Evolutionary conservation across 768 basidiomycete species (phyloP).

Genomic region (Lactifluus pinguis): DNA sequence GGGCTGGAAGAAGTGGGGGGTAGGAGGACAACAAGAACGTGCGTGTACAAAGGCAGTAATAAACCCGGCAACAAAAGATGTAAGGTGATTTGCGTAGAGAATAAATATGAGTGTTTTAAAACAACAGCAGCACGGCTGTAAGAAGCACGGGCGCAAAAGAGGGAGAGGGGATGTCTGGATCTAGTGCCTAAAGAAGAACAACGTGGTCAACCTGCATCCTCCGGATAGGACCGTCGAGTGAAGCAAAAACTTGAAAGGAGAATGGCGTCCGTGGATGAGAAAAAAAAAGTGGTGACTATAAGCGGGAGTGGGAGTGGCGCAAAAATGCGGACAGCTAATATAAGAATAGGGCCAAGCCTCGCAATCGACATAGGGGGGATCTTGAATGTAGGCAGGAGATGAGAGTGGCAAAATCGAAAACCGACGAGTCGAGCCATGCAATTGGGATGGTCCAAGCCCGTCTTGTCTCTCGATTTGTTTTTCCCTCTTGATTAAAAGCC

Average conservation of each 20-base stretch:
- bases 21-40: slow-evolving; percentile 54
- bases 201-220: slow-evolving; percentile 7
- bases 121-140: slow-evolving; percentile 16
- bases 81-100: slow-evolving; percentile 13
- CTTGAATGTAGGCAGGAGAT: slow-evolving; percentile 1
- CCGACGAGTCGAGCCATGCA: slow-evolving; percentile 1
- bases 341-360: slow-evolving; percentile 13
- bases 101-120: slow-evolving; percentile 12
- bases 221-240: slow-evolving; percentile 7
- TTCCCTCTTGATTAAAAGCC: slow-evolving; percentile 30
- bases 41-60: slow-evolving; percentile 11
- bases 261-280: slow-evolving; percentile 64
- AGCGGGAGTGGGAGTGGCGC: slow-evolving; percentile 23
- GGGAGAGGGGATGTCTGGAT: slow-evolving; percentile 11
- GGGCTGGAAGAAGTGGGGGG: slow-evolving; percentile 45
- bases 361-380: slow-evolving; percentile 16
- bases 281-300: slow-evolving; percentile 33
- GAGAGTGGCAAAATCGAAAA: slow-evolving; percentile 6
- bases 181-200: slow-evolving; percentile 11
- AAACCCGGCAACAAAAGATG: slow-evolving; percentile 12
- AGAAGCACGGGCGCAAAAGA: slow-evolving; percentile 25
- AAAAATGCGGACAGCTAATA: slow-evolving; percentile 10
- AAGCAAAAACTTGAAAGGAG: slow-evolving; percentile 44
- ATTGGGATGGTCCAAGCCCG: slow-evolving; percentile 10
- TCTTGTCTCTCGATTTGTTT: slow-evolving; percentile 21